Percentiles rank a stretch among this genome's conserved stretches.
Evolutionary conservation across 2,329 filamentous ascomycete species (phyloP).

Genomic region (Meredithiella fracta): DNA sequence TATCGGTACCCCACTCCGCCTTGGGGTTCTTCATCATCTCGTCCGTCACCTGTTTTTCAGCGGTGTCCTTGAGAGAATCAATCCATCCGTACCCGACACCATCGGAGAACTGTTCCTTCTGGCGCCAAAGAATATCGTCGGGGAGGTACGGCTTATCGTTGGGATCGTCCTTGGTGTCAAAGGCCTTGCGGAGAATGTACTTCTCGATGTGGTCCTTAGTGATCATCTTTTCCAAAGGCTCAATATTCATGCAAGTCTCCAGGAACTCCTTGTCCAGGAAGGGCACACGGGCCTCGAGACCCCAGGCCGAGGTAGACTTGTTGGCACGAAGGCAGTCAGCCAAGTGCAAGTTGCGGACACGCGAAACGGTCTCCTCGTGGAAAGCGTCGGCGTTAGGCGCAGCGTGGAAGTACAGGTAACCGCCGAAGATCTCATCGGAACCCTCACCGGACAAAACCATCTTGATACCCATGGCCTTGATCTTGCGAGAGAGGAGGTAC

Average conservation of each 20-base stretch:
- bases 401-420: slow-evolving; percentile 96
- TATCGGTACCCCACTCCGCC: slow-evolving; percentile 82
- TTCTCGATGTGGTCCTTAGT: slow-evolving; percentile 82
- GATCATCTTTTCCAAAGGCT: slow-evolving; percentile 92
- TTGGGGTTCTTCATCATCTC: slow-evolving; percentile 99
- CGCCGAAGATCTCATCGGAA: slow-evolving; percentile 94
- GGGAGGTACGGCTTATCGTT: slow-evolving; percentile 75
- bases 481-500: slow-evolving; percentile 95
- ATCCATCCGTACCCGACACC: slow-evolving; percentile 99
- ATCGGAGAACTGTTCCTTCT: slow-evolving; percentile 99
- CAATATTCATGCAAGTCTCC: slow-evolving; percentile 80
- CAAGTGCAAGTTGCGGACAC: slow-evolving; percentile 91
- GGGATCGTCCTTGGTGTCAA: slow-evolving; percentile 81
- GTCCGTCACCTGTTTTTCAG: slow-evolving; percentile 76
- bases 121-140: slow-evolving; percentile 87
- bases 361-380: slow-evolving; percentile 84
- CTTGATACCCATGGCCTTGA: slow-evolving; percentile 98
- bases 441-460: slow-evolving; percentile 98
- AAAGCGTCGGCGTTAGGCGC: slow-evolving; percentile 84
- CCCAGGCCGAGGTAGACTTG: slow-evolving; percentile 98
- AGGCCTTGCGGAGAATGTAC: slow-evolving; percentile 94
- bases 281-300: slow-evolving; percentile 89
- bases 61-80: slow-evolving; percentile 87
- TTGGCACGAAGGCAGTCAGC: slow-evolving; percentile 96
- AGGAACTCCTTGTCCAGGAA: slow-evolving; percentile 98